Conservation (phyloP, 2,329 filamentous ascomycete genomes). For the Fusarium humuli region DNA sequence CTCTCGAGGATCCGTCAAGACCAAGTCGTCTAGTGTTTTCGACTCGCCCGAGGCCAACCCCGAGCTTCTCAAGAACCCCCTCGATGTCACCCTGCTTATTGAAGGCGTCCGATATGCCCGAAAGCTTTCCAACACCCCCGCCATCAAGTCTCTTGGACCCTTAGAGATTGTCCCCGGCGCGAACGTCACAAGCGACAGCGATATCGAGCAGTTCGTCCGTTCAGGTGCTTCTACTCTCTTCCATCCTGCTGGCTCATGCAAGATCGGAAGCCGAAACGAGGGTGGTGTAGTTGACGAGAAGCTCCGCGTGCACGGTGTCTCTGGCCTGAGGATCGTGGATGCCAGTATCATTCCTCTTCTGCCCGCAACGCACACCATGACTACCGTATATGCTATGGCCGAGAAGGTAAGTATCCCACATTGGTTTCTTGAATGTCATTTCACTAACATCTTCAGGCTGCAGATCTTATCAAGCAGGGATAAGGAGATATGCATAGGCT, state of each 20-base stretch:
- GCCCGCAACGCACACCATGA: conserved; percentile 44
- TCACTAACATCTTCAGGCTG: conserved; percentile 12
- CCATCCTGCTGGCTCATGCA: conserved; percentile 37
- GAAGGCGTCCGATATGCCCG: conserved; percentile 35
- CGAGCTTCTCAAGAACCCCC: conserved; percentile 34
- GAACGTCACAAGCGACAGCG: conserved; percentile 23
- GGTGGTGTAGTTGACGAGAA: conserved; percentile 52
- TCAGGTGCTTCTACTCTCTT: conserved; percentile 26
- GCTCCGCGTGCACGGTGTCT: conserved; percentile 42
- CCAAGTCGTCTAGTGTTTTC: conserved; percentile 30
- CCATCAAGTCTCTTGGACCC: conserved; percentile 13
- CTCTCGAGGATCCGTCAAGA: conserved; percentile 38
- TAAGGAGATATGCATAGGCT: neutral
- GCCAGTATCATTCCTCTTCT: conserved; percentile 46
- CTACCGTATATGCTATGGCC: conserved; percentile 46
- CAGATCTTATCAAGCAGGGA: conserved; percentile 28
- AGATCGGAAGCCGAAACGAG: conserved; percentile 56
- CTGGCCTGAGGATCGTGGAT: conserved; percentile 53
- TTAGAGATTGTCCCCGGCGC: conserved; percentile 29
- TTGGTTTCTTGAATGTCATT: fast-evolving
- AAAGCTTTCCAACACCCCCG: conserved; percentile 6
- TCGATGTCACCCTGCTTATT: conserved; percentile 16
- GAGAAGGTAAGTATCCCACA: conserved; percentile 48
- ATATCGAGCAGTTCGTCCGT: conserved; percentile 32
- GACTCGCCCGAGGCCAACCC: conserved; percentile 33